These are phyloP conservation scores for Skeletonema marinoi DNA, from an alignment of 108 stramenopile species.

Conservation along the genomic window DNA sequence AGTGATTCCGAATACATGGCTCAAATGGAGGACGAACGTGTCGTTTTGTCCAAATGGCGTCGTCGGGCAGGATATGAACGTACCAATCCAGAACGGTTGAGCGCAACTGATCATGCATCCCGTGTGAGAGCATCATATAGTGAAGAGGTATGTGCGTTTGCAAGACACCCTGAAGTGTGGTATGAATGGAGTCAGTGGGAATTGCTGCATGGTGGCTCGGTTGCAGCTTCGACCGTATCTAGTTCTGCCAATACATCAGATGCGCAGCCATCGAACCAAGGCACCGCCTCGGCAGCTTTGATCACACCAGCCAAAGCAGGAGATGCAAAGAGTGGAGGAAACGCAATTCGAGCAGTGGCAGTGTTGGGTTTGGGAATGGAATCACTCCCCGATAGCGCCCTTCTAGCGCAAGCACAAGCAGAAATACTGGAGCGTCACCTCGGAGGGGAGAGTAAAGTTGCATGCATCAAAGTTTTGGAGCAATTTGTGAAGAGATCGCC, in stretches of 20 bases:
- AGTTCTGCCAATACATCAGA: background rate
- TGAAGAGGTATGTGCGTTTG: slow-evolving; percentile 77
- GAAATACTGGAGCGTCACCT: slow-evolving; percentile 67
- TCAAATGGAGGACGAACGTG: slow-evolving; percentile 65
- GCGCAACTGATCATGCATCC: slow-evolving; percentile 48
- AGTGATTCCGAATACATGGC: slow-evolving; percentile 53
- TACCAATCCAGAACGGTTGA: slow-evolving; percentile 86
- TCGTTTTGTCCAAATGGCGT: slow-evolving; percentile 71
- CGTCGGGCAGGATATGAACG: slow-evolving; percentile 81
- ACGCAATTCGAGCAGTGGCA: slow-evolving; percentile 51
- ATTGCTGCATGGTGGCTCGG: slow-evolving; percentile 44
- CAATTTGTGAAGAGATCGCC: slow-evolving; percentile 60
- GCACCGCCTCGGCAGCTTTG: slow-evolving; percentile 24
- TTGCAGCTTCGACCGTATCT: slow-evolving; percentile 23
- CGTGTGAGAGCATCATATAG: slow-evolving; percentile 75
- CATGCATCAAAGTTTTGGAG: slow-evolving; percentile 65
- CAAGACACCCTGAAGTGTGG: slow-evolving; percentile 85
- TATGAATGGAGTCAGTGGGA: slow-evolving; percentile 91
- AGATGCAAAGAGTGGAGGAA: slow-evolving; percentile 34
- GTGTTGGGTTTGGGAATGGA: slow-evolving; percentile 72
- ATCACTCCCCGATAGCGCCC: slow-evolving; percentile 70
- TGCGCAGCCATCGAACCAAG: slow-evolving; percentile 13
- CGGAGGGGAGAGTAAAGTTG: slow-evolving; percentile 1
- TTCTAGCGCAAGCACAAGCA: slow-evolving; percentile 74
- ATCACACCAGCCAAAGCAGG: slow-evolving; percentile 41